phyloP scores from a whole-genome alignment of 2,329 filamentous ascomycete species.

The Pseudofabraea citricarpa region DNA sequence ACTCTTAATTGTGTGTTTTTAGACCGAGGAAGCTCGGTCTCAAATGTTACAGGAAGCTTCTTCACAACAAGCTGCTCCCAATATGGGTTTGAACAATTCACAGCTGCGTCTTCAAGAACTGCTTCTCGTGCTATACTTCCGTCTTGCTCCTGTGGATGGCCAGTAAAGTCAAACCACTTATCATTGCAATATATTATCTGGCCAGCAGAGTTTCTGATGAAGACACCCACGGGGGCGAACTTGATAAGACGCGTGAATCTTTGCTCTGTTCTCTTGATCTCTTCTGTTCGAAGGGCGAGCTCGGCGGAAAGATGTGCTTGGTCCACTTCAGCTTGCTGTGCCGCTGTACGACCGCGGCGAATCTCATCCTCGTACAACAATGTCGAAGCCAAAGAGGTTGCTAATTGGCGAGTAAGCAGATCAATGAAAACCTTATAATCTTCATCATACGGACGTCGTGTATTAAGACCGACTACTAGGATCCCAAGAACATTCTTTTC shows the following conservation, averaged over 20 bases:
- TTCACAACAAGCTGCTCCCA: neutral
- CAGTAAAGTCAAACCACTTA: neutral
- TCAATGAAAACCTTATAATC: neutral
- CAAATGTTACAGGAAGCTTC: neutral
- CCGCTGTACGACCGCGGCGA: neutral
- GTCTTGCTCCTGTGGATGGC: neutral
- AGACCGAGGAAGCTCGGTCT: neutral
- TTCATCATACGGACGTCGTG: neutral
- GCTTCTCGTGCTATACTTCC: neutral
- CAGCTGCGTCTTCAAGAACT: neutral
- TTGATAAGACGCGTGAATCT: neutral
- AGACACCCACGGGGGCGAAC: neutral
- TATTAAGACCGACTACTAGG: neutral
- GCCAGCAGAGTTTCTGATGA: neutral
- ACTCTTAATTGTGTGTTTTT: neutral
- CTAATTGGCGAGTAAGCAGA: neutral
- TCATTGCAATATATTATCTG: constrained; percentile 1
- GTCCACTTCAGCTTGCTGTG: neutral
- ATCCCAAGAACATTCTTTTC: neutral
- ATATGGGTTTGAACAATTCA: neutral
- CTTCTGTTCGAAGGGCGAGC: neutral
- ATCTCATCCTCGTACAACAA: neutral
- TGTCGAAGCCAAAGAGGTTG: neutral
- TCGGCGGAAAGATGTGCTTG: neutral
- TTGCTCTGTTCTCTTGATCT: neutral